Conservation (phyloP, 257 asterid genomes). For the Gentiana straminea region DNA sequence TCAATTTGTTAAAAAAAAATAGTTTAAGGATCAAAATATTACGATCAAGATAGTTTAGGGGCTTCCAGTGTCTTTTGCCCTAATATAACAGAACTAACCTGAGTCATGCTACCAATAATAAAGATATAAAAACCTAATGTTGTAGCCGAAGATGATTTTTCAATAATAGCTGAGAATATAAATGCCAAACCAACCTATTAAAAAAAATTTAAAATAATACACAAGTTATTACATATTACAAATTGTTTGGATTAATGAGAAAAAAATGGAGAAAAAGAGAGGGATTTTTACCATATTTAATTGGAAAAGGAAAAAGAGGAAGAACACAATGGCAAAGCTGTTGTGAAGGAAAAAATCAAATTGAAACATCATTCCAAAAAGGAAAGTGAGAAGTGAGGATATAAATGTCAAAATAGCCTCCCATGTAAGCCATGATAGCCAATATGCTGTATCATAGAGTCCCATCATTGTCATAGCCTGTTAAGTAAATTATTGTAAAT, state of each 20-base stretch:
- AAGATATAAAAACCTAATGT: constrained; percentile 60
- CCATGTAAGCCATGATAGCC: constrained; percentile 95
- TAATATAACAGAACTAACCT: constrained; percentile 34
- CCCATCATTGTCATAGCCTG: constrained; percentile 98
- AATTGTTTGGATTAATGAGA: not conserved
- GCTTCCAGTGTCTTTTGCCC: too few relatives aligned
- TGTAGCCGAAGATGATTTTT: constrained; percentile 74
- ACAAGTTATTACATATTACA: not conserved
- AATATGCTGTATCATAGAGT: constrained; percentile 86
- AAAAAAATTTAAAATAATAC: constrained; percentile 8
- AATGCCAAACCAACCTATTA: constrained; percentile 74
- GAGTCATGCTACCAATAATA: constrained; percentile 68
- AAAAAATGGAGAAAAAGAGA: not conserved
- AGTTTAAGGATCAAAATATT: too few relatives aligned
- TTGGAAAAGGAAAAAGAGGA: constrained; percentile 77
- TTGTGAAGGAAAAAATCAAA: constrained; percentile 78
- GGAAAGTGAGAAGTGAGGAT: constrained; percentile 66
- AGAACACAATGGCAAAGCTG: constrained; percentile 58
- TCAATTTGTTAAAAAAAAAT: too few relatives aligned
- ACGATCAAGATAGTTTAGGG: not conserved
- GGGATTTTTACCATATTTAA: constrained; percentile 59
- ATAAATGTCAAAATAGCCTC: constrained; percentile 58
- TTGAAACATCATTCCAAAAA: constrained; percentile 93
- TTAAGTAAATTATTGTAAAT: constrained; percentile 9
- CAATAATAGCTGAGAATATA: constrained; percentile 64